Evolutionary conservation across 177 flowering plant species (phyloP).

Genomic region (Vitis hybrid): DNA sequence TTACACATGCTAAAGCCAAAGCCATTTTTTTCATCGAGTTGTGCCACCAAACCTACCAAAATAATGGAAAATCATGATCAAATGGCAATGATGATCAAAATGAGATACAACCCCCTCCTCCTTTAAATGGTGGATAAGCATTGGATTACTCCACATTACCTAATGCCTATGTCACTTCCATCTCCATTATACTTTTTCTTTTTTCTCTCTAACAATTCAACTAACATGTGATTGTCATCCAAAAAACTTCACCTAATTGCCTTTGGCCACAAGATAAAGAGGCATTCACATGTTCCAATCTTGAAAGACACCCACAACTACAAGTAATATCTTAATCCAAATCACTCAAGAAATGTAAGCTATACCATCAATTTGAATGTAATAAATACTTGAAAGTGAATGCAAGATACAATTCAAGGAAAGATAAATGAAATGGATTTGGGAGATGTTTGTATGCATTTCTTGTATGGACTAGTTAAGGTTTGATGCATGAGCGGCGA

Average conservation of each 20-base stretch:
- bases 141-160: neutral
- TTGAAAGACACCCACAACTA: slow-evolving; percentile 3
- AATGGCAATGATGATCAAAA: neutral
- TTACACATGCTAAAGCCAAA: no score
- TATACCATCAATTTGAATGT: neutral
- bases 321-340: slow-evolving; percentile 1
- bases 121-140: neutral
- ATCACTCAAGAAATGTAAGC: neutral
- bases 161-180: neutral
- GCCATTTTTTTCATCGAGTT: no score
- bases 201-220: slow-evolving; percentile 2
- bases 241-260: slow-evolving; percentile 7
- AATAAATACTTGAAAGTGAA: neutral
- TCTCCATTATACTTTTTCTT: neutral
- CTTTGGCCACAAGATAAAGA: slow-evolving; percentile 8
- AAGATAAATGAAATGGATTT: neutral
- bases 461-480: neutral
- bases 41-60: no score
- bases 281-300: slow-evolving; percentile 9
- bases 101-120: neutral
- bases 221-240: slow-evolving; percentile 6
- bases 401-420: neutral
- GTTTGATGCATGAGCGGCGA: neutral
- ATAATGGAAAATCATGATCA: slow-evolving; percentile 1
- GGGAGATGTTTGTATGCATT: neutral